Evolutionary conservation across 1,284 basidiomycete genomes (phyloP).

Genomic region (Golubevia sp.): DNA sequence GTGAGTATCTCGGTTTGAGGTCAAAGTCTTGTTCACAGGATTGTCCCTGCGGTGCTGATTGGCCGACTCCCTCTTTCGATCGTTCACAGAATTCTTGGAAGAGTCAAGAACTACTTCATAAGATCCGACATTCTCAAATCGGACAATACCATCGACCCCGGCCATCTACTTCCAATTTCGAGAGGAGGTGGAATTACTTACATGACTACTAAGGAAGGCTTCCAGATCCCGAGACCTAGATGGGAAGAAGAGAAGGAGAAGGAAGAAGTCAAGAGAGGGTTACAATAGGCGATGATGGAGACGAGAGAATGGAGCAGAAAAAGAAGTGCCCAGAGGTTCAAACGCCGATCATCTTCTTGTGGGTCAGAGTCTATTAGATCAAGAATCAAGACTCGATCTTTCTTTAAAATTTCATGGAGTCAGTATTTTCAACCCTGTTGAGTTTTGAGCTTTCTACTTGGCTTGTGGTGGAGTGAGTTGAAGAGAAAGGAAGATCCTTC

Average conservation of each 20-base stretch:
- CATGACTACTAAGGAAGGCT: background rate
- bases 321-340: too few species aligned
- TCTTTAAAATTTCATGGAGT: too few species aligned
- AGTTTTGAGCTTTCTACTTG: too few species aligned
- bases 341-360: too few species aligned
- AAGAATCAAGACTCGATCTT: too few species aligned
- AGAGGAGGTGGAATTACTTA: constrained; percentile 11
- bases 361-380: too few species aligned
- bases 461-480: too few species aligned
- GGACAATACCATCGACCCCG: background rate
- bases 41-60: too few species aligned
- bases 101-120: constrained; percentile 8
- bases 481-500: too few species aligned
- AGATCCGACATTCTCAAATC: background rate
- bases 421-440: too few species aligned
- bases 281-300: background rate
- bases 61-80: constrained; percentile 3
- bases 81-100: constrained; percentile 6
- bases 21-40: background rate
- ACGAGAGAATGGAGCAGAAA: too few species aligned
- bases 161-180: constrained; percentile 3
- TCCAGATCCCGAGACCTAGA: constrained; percentile 7
- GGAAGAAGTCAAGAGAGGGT: constrained; percentile 3
- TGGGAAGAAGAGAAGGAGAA: constrained; percentile 11
- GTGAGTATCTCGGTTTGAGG: background rate